Conservation (phyloP, 108 stramenopile genomes). For the Conticribra weissflogii region DNA sequence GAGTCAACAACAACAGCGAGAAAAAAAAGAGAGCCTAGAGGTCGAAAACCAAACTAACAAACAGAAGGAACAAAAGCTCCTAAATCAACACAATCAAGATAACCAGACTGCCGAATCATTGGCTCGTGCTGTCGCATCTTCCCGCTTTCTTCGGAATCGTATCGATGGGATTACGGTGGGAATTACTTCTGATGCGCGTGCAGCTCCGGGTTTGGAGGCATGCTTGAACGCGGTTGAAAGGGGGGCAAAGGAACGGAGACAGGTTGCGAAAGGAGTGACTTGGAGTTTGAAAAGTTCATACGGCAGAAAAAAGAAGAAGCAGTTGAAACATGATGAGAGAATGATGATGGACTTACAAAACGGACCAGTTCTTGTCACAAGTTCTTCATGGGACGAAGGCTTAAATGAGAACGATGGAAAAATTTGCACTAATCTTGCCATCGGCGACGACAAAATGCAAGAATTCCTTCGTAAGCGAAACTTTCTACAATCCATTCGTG, state of each 20-base stretch:
- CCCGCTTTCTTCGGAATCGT: conserved; percentile 39
- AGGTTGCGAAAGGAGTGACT: conserved; percentile 1
- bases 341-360: not conserved
- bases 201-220: conserved; percentile 70
- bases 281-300: not conserved
- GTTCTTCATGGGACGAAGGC: not conserved
- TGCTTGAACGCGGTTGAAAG: conserved; percentile 62
- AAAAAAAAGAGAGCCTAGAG: conserved; percentile 9
- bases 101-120: conserved; percentile 37
- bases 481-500: conserved; percentile 14
- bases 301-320: not conserved
- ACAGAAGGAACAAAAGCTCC: not conserved
- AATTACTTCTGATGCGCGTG: conserved; percentile 51
- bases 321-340: not conserved
- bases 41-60: conserved; percentile 9
- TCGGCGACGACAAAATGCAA: not conserved
- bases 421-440: too few species aligned
- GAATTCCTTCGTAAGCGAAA: not conserved
- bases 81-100: conserved; percentile 29
- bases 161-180: conserved; percentile 65
- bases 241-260: conserved; percentile 49
- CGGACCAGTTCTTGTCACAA: not conserved
- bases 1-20: not conserved
- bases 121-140: conserved; percentile 46
- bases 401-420: conserved; percentile 5